A percentile compares a stretch with the other conserved stretches of the same genome.
Evolutionary conservation across 352 stramenopile species (phyloP).

Genomic region (Ophiocytium majus): DNA sequence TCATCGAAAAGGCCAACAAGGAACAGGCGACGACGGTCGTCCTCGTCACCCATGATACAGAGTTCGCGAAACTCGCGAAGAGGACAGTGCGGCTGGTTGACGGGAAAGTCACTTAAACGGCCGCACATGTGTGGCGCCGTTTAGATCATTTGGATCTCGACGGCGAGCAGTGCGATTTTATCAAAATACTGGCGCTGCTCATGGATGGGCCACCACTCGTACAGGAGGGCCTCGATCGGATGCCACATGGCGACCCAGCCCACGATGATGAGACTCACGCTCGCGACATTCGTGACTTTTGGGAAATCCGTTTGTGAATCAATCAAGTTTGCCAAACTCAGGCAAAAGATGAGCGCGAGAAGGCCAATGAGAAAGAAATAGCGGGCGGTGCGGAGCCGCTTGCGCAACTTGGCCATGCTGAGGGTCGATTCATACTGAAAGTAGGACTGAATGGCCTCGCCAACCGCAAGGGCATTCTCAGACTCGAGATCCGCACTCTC

Average conservation of each 20-base stretch:
- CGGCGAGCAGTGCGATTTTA: no score
- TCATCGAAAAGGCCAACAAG: conserved; percentile 21
- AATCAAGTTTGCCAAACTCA: not conserved
- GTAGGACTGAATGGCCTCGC: not conserved
- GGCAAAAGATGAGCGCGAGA: not conserved
- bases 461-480: not conserved
- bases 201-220: no score
- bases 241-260: conserved; percentile 9
- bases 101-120: not conserved
- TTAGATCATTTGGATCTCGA: not conserved
- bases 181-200: no score
- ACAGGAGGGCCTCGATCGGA: not conserved
- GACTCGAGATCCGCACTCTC: not conserved
- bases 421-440: not conserved
- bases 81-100: conserved; percentile 4
- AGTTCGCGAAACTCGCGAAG: conserved; percentile 8
- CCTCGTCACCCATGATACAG: conserved; percentile 28
- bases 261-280: not conserved
- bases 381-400: not conserved
- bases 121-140: not conserved
- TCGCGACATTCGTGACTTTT: not conserved
- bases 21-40: conserved; percentile 24
- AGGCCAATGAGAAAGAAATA: not conserved
- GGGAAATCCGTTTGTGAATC: not conserved
- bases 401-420: not conserved